Conservation (phyloP, 441 rosid species). For the Populus hybrid region DNA sequence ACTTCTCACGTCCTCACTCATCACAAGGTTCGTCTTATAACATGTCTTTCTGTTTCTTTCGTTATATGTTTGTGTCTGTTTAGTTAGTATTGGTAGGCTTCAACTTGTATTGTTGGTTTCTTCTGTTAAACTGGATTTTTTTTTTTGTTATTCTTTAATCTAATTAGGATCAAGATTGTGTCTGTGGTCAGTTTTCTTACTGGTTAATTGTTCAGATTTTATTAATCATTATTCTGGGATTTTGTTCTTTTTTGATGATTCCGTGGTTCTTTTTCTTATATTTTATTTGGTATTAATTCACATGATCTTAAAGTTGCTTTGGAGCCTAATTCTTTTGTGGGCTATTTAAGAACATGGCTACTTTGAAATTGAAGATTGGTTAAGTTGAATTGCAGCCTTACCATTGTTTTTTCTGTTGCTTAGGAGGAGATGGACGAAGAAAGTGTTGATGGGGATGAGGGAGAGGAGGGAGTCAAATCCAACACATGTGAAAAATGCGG, state of each 20-base stretch:
- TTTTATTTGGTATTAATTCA: too few relatives aligned
- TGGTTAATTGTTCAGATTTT: too few relatives aligned
- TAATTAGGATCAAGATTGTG: too few relatives aligned
- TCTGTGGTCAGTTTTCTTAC: too few relatives aligned
- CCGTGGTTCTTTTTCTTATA: too few relatives aligned
- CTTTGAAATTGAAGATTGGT: background rate
- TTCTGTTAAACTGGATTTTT: too few relatives aligned
- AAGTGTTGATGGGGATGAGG: constrained; percentile 25
- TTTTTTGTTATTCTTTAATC: too few relatives aligned
- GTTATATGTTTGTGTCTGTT: background rate
- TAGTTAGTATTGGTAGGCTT: background rate
- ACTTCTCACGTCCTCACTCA: constrained; percentile 46
- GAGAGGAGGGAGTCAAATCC: constrained; percentile 13
- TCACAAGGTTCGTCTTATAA: constrained; percentile 45
- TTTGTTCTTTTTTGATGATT: too few relatives aligned
- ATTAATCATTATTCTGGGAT: too few relatives aligned
- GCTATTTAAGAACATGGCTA: background rate
- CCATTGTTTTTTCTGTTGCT: background rate
- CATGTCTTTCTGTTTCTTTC: background rate
- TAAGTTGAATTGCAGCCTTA: background rate
- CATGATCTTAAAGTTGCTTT: too few relatives aligned
- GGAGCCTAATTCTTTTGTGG: background rate
- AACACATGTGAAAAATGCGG: constrained; percentile 67
- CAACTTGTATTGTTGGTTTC: background rate
- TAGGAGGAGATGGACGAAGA: constrained; percentile 55